Evolutionary conservation across 768 basidiomycete species (phyloP), one percentile per base, ranked within the genome.

Genomic region (Lyophyllum semitale): DNA sequence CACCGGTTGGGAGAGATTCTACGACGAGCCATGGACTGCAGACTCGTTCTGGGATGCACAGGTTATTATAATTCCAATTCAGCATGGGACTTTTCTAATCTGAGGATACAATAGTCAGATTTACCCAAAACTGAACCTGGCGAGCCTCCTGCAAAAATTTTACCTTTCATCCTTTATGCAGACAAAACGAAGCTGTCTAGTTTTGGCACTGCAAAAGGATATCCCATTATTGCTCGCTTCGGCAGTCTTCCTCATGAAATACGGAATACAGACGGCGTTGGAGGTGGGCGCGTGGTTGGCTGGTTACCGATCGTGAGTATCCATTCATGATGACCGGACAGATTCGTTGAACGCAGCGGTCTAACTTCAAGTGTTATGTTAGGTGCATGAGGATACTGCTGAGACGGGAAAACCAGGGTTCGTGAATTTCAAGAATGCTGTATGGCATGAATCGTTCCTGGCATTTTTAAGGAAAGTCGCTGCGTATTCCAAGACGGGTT

Each of bases 181-280:
- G 75, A 79, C 59, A 77, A 77, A 47, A 68, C 71, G 1, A 66
- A 68, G 13, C 57, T 77, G 1, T 77, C 73, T 2, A 66, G 68
- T 2, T 77, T 77, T 61, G 71, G 75, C 0, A 71, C 67, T 2
- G 63, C 59, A 33, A 75, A 75, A 51, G 76, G 67, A 1, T 73
- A 77, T 48, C 75, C 72, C 0, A 70, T 76, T 2, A 54, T 77
- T 40, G 70, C 65, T 1, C 51, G 70, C 4, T 65, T 67, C 33
- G 69, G 61, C 1, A 73, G 73, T 54, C 49, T 79, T 8, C 70
- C 71, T 1, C 54, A 58, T 1, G 51, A 65, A 0, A 65, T 75
- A 22, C 54, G 66, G 11, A 77, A 79, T 61, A 61, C 73, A 3
- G 52, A 63, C 29, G 69, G 68, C 4, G 26, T 68, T 1, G 73